phyloP scores from a whole-genome alignment of 371 early-diverging fungal genomes.

The Apophysomyces trapeziformis region DNA sequence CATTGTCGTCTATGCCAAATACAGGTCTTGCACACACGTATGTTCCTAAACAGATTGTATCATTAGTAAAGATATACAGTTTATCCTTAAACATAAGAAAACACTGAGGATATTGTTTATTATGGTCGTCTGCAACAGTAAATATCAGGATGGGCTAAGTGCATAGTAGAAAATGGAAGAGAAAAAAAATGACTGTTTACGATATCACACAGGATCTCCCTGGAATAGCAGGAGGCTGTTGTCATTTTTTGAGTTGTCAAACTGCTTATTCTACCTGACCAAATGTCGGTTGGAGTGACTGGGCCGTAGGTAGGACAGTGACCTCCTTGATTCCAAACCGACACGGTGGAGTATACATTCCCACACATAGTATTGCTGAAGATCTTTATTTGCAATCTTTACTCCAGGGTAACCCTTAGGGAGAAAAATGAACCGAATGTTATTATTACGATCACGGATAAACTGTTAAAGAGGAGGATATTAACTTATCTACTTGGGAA shows the following conservation, averaged over 20 bases:
- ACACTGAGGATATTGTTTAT: neutral
- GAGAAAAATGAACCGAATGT: conserved; percentile 2
- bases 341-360: neutral
- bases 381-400: neutral
- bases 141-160: neutral
- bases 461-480: neutral
- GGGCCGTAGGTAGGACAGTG: neutral
- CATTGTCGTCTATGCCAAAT: conserved; percentile 2
- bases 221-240: conserved; percentile 29
- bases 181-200: conserved; percentile 1
- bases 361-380: neutral
- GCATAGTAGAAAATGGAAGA: neutral
- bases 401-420: neutral
- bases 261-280: neutral
- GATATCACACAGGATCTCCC: conserved; percentile 20
- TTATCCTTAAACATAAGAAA: neutral
- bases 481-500: neutral
- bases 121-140: neutral
- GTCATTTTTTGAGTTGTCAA: conserved; percentile 7
- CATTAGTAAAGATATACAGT: neutral
- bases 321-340: conserved; percentile 1
- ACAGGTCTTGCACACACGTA: neutral
- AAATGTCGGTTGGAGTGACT: neutral
- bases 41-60: neutral
- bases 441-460: neutral